Percentiles rank a stretch among this genome's conserved stretches.
Evolutionary conservation across 768 basidiomycete genomes (phyloP).

Genomic region (Boletellus ananas): DNA sequence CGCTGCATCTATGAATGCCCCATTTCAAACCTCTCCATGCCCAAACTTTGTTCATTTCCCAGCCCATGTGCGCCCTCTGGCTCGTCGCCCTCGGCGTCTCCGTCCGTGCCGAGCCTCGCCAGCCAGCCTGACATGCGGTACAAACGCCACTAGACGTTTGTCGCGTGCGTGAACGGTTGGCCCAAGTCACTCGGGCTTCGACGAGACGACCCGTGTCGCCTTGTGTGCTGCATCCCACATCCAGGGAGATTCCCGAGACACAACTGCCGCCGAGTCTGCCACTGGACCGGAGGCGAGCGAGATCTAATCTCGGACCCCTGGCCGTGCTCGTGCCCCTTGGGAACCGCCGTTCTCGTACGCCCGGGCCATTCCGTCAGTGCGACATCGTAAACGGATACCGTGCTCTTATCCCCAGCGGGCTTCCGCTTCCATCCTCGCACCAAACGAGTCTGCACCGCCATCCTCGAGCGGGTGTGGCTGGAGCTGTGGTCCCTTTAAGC

Average conservation of each 20-base stretch:
- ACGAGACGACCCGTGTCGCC: slow-evolving; percentile 1
- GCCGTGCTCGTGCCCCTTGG: slow-evolving; percentile 6
- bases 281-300: neutral
- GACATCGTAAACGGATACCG: no score
- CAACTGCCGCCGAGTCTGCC: slow-evolving; percentile 1
- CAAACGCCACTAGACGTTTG: slow-evolving; percentile 28
- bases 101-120: no score
- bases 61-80: no score
- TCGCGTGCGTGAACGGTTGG: slow-evolving; percentile 26
- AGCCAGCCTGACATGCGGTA: slow-evolving; percentile 12
- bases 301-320: slow-evolving; percentile 26
- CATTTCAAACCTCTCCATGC: no score
- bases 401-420: slow-evolving; percentile 21
- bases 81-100: no score
- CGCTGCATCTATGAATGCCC: no score
- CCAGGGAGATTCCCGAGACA: slow-evolving; percentile 5
- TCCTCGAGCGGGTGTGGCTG: neutral
- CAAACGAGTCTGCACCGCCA: slow-evolving; percentile 19
- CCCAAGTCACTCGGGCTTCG: slow-evolving; percentile 5
- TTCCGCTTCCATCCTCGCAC: slow-evolving; percentile 23
- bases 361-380: slow-evolving; percentile 19
- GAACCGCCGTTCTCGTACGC: slow-evolving; percentile 22
- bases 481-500: slow-evolving; percentile 4
- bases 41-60: no score
- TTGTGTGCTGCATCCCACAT: neutral